phyloP scores from a whole-genome alignment of 2,329 filamentous ascomycete genomes.

The Calonectria naviculata region DNA sequence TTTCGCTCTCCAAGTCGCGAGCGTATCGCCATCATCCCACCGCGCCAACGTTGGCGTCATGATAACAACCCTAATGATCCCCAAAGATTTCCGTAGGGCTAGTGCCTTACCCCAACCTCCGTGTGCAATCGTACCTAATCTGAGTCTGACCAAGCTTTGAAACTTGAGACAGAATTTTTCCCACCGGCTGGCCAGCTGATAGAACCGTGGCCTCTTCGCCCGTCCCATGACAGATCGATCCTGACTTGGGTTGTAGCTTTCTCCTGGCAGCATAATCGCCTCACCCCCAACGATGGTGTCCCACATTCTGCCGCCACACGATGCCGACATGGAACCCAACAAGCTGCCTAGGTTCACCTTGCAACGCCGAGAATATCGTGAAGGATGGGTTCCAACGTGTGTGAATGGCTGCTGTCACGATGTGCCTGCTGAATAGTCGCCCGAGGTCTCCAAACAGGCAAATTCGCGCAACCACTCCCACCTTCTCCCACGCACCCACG shows the following conservation, averaged over 20 bases:
- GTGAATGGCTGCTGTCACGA: conserved; percentile 25
- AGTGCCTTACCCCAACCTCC: background rate
- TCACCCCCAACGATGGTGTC: conserved; percentile 5
- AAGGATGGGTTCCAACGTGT: conserved; percentile 31
- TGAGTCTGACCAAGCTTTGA: background rate
- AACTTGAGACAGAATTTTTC: background rate
- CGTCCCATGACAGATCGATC: conserved; percentile 3
- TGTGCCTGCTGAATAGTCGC: conserved; percentile 22
- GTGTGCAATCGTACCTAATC: background rate
- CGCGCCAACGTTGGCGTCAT: conserved; percentile 9
- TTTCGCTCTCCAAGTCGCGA: conserved; percentile 18
- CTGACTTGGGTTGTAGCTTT: background rate
- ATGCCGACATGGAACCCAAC: conserved; percentile 13
- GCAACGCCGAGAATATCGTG: conserved; percentile 22
- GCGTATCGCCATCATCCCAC: conserved; percentile 7
- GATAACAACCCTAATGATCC: conserved; percentile 17
- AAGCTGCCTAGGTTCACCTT: background rate
- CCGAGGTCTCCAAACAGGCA: conserved; percentile 22
- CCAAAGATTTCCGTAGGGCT: background rate
- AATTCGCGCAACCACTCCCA: conserved; percentile 37
- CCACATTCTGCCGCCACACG: conserved; percentile 1
- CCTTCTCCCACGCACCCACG: conserved; percentile 14
- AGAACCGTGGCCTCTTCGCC: background rate
- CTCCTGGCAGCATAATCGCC: conserved; percentile 4
- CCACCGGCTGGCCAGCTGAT: background rate